phyloP scores from a whole-genome alignment of 1,284 basidiomycete species.

The Ustilago shanxiensis region DNA sequence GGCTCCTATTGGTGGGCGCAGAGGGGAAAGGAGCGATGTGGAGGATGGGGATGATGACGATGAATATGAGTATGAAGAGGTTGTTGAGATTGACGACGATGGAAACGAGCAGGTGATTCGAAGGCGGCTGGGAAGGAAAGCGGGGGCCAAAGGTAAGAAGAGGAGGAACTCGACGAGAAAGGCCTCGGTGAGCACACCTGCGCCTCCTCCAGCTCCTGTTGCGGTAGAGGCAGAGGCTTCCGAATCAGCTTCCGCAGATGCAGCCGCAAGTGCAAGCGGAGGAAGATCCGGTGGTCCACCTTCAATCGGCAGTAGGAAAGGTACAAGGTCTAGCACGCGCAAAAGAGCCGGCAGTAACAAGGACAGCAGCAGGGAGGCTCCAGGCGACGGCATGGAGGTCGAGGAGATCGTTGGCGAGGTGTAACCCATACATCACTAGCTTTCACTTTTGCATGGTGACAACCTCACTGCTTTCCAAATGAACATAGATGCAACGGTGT shows the following conservation, averaged over 20 bases:
- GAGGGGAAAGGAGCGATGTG: constrained; percentile 40
- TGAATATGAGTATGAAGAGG: constrained; percentile 53
- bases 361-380: constrained; percentile 28
- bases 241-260: background rate
- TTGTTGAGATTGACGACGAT: constrained; percentile 55
- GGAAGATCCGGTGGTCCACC: constrained; percentile 25
- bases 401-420: constrained; percentile 49
- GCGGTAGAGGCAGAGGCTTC: background rate
- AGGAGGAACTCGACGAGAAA: constrained; percentile 28
- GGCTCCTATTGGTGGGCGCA: constrained; percentile 23
- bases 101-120: constrained; percentile 50
- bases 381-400: constrained; percentile 37
- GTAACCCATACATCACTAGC: background rate
- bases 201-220: constrained; percentile 7
- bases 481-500: background rate
- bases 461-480: background rate
- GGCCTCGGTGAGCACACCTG: constrained; percentile 24
- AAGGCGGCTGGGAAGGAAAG: constrained; percentile 42
- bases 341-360: constrained; percentile 7
- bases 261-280: background rate
- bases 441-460: background rate
- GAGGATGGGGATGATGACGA: constrained; percentile 43
- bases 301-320: constrained; percentile 28
- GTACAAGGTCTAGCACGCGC: constrained; percentile 17
- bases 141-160: constrained; percentile 33